These are phyloP conservation scores for Nemania serpens DNA, from an alignment of 2,329 filamentous ascomycete species.

Conservation along the genomic window DNA sequence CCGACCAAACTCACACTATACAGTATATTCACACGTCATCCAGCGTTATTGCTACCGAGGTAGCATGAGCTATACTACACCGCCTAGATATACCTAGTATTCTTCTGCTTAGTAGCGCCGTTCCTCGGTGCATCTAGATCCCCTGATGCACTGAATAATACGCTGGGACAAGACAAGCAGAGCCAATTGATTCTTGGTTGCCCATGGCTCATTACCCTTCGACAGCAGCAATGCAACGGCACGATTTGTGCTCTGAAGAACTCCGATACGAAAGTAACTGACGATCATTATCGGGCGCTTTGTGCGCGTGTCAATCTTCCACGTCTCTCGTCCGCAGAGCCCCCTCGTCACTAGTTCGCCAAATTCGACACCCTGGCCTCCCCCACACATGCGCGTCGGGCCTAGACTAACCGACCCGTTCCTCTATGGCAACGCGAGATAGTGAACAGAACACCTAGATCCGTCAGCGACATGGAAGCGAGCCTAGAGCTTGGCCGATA, in stretches of 20 bases:
- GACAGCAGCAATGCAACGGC: background rate
- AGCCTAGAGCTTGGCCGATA: conserved; percentile 8
- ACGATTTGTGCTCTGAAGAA: background rate
- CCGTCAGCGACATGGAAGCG: conserved; percentile 11
- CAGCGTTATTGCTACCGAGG: no score
- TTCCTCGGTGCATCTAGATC: conserved; percentile 12
- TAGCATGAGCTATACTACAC: no score
- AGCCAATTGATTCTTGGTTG: background rate
- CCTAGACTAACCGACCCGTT: conserved; percentile 10
- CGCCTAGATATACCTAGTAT: no score
- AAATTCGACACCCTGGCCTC: conserved; percentile 11
- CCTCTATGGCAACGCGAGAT: background rate
- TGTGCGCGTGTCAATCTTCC: conserved; percentile 10
- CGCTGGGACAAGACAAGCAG: conserved; percentile 9
- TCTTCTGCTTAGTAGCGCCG: no score
- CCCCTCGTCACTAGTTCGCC: conserved; percentile 5
- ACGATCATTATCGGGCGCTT: conserved; percentile 3
- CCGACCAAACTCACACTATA: conserved; percentile 15
- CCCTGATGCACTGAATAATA: background rate
- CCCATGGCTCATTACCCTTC: conserved; percentile 1
- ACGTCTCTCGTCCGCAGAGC: background rate
- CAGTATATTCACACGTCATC: background rate
- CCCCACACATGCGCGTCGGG: conserved; percentile 8
- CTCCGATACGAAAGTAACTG: conserved; percentile 10
- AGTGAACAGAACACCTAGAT: background rate